Percentiles rank a stretch among this genome's conserved stretches.
These are phyloP conservation scores for Chaetomiaceae sp. DNA, from an alignment of 2,329 filamentous ascomycete genomes.

Conservation along the genomic window DNA sequence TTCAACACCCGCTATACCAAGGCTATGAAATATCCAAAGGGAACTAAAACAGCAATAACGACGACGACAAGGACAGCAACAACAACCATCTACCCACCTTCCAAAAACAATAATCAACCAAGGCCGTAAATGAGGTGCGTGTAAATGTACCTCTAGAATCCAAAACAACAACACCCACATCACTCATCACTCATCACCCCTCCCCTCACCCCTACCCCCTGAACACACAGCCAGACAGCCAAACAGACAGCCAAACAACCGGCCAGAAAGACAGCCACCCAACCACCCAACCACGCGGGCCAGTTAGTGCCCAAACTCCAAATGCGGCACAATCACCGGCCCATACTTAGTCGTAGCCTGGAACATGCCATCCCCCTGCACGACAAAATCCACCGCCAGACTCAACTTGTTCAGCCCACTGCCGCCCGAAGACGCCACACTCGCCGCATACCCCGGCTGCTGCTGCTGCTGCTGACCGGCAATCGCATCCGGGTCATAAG, in stretches of 20 bases:
- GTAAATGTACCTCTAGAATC: too few species aligned
- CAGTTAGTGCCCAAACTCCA: constrained; percentile 63
- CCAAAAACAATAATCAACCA: neutral
- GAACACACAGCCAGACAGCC: neutral
- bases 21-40: constrained; percentile 10
- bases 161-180: neutral
- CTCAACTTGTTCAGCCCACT: constrained; percentile 67
- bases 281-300: constrained; percentile 2
- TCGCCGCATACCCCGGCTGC: constrained; percentile 24
- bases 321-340: constrained; percentile 86
- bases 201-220: neutral
- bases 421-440: constrained; percentile 32
- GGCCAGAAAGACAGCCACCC: too few species aligned
- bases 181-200: neutral
- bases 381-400: constrained; percentile 92
- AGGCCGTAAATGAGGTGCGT: too few species aligned
- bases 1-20: constrained; percentile 10
- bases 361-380: constrained; percentile 83
- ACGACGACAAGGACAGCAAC: neutral
- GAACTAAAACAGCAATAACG: neutral
- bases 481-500: constrained; percentile 81
- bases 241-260: neutral
- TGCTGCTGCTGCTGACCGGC: constrained; percentile 28
- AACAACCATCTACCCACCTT: neutral
- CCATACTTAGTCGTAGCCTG: constrained; percentile 89